A percentile compares a stretch with the other conserved stretches of the same genome.
Conservation (phyloP, 2,329 filamentous ascomycete species). For the Graphilbum fragrans region DNA sequence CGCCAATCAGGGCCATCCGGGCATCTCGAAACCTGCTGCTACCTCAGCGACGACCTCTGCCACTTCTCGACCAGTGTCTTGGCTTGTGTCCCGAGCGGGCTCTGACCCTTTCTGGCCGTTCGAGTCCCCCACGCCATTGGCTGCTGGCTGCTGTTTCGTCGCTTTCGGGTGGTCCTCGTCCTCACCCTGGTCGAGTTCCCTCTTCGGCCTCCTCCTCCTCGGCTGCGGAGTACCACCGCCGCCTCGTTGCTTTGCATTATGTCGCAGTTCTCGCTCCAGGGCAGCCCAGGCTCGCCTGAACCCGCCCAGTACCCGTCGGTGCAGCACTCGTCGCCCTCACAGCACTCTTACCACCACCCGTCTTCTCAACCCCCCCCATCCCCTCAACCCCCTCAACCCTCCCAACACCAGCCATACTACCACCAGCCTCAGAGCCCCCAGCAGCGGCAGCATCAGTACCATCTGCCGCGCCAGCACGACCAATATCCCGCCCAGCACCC, state of each 20-base stretch:
- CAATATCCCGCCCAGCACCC: neutral
- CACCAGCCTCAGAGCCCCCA: neutral
- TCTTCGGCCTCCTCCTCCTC: neutral
- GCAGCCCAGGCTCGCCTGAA: constrained; percentile 23
- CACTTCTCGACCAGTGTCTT: constrained; percentile 13
- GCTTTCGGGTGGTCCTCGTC: no score
- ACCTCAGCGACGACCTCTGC: constrained; percentile 21
- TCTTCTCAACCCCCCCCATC: neutral
- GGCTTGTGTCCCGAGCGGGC: no score
- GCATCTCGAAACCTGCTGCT: constrained; percentile 25
- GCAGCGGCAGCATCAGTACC: neutral
- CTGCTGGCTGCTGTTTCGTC: no score
- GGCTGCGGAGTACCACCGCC: neutral
- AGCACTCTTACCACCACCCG: neutral
- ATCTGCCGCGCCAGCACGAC: neutral
- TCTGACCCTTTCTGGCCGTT: no score
- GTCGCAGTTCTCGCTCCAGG: constrained; percentile 39
- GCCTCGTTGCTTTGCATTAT: constrained; percentile 22
- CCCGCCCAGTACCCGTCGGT: neutral
- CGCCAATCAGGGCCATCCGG: constrained; percentile 33
- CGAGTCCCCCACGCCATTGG: no score
- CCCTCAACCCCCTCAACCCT: neutral
- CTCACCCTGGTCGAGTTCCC: no score
- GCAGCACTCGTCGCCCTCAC: neutral
- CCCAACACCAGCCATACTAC: neutral